Percentiles rank a stretch among this genome's conserved stretches.
Evolutionary conservation across 2,329 filamentous ascomycete species (phyloP).

Genomic region (Penicillium italicum): DNA sequence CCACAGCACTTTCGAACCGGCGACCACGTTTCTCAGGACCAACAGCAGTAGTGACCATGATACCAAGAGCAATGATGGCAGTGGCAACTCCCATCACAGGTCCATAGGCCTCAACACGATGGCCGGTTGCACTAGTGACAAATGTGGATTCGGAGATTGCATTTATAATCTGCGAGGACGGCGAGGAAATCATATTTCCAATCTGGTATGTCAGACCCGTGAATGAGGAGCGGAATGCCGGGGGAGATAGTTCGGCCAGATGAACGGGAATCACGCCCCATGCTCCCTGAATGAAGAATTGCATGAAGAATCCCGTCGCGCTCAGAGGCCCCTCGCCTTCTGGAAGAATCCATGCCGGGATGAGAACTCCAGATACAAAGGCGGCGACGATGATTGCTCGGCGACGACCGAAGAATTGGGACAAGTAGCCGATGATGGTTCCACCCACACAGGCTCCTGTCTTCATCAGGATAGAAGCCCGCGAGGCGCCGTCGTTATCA

Average conservation of each 20-base stretch:
- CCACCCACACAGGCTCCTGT: constrained; percentile 65
- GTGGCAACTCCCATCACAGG: constrained; percentile 73
- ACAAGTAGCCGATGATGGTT: constrained; percentile 59
- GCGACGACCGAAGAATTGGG: constrained; percentile 71
- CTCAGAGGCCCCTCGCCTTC: constrained; percentile 29
- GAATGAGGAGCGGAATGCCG: constrained; percentile 63
- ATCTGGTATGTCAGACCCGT: constrained; percentile 74
- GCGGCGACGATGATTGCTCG: constrained; percentile 53
- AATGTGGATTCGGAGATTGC: constrained; percentile 63
- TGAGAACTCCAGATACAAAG: constrained; percentile 64
- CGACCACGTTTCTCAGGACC: constrained; percentile 72
- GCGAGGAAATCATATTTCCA: constrained; percentile 61
- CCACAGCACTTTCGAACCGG: constrained; percentile 60
- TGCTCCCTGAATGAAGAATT: constrained; percentile 68
- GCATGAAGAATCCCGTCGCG: constrained; percentile 42
- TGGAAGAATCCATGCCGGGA: constrained; percentile 67
- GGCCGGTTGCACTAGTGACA: constrained; percentile 53
- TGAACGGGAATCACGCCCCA: constrained; percentile 71
- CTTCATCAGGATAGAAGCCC: constrained; percentile 80
- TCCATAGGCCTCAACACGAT: constrained; percentile 65
- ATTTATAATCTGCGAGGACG: constrained; percentile 73
- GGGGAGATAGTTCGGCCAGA: constrained; percentile 71
- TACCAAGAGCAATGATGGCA: constrained; percentile 69
- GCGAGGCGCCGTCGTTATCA: constrained; percentile 59
- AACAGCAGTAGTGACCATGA: constrained; percentile 63